A percentile compares a stretch with the other conserved stretches of the same genome.
Evolutionary conservation across 2,329 filamentous ascomycete species (phyloP).

Genomic region (Paraphoma chrysanthemicola): DNA sequence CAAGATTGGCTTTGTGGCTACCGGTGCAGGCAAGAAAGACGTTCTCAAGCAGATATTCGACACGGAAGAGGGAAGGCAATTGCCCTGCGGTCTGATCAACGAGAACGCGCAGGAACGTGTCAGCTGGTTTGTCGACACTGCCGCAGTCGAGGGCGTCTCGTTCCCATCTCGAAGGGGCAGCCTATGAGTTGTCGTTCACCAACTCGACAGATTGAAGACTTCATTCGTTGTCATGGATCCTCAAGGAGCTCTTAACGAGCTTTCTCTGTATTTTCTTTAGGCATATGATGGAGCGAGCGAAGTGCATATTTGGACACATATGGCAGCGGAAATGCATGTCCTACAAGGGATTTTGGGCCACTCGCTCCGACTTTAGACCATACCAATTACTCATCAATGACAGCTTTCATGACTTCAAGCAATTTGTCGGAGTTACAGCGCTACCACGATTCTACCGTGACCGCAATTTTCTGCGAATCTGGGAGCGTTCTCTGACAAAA

Average conservation of each 20-base stretch:
- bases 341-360: neutral
- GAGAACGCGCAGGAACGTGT: constrained; percentile 82
- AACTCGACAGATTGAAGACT: neutral
- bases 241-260: neutral
- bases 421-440: too few species aligned
- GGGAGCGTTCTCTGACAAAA: too few species aligned
- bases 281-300: too few species aligned
- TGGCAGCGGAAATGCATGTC: neutral
- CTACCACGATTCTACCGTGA: too few species aligned
- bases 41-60: constrained; percentile 94
- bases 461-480: too few species aligned
- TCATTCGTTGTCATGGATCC: neutral
- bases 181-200: constrained; percentile 50
- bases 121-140: constrained; percentile 92
- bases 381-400: neutral
- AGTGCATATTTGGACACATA: too few species aligned
- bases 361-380: neutral
- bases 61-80: constrained; percentile 69
- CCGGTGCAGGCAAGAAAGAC: constrained; percentile 86
- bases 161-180: constrained; percentile 77
- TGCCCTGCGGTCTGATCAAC: constrained; percentile 91
- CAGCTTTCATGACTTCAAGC: neutral
- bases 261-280: too few species aligned
- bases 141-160: constrained; percentile 83
- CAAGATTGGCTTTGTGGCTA: constrained; percentile 89